Base-by-base conservation (phyloP, 805 yeast species). In the Brettanomyces sp. region DNA sequence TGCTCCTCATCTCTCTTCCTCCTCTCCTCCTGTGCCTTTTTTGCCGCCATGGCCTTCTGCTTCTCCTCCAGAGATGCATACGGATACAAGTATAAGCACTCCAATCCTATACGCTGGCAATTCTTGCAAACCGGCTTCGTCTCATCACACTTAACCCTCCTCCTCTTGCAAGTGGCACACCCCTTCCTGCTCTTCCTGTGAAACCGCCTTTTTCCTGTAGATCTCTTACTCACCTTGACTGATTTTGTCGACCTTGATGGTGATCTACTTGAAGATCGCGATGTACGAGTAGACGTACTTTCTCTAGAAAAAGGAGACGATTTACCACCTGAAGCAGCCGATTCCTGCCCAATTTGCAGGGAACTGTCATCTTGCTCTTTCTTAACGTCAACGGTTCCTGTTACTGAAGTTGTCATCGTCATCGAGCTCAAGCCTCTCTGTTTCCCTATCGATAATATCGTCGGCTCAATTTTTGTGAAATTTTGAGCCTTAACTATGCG, bases 131-230 rank as follows among this genome's bases (percentile, higher is more conserved):
- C 60, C 1, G 97, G 97, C 49, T 80, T 83, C 1, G 69, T 68
- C 62, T 91, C 97, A 60, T 90, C 97, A 69, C 98, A 90, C 60
- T 90, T 90, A 37, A 91, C 96, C 44, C 97, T 70, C 55, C 98
- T 75, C 52, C 78, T 75, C 59, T 90, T 90, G 65, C 98, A 90
- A 2, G 95, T 85, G 36, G 80, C 76, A 65, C 98, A 90, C 0
- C 98, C 98, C 47, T 79, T 77, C 47, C 95, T 76, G 34, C 95
- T 85, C 64, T 91, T 91, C 49, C 81, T 85, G 60, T 91, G 98
- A 57, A 83, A 91, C 57, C 86, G 84, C 40, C 97, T 73, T 64
- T 88, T 90, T 5, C 85, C 87, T 0, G 80, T 76, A 0, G 84
- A 67, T 32, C 58, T 58, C 47, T 61, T 63, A 33, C 45, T 55